These are phyloP conservation scores for Arthrobotrys megalospora DNA, from an alignment of 2,329 filamentous ascomycete genomes.

Conservation along the genomic window DNA sequence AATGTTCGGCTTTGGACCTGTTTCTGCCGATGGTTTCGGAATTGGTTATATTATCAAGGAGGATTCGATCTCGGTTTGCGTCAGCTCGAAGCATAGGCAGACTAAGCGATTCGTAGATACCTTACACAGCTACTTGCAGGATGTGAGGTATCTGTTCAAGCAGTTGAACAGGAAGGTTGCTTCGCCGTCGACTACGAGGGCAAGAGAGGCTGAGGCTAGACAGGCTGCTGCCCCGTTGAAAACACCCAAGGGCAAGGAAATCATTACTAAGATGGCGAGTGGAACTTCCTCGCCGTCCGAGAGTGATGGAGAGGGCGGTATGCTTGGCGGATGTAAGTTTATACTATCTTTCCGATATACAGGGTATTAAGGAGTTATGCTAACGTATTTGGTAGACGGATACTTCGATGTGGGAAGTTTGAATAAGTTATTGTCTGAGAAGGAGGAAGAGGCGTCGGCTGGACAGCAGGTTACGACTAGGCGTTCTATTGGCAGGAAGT, in stretches of 20 bases:
- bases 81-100: conserved; percentile 92
- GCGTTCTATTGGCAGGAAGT: conserved; percentile 63
- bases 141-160: conserved; percentile 86
- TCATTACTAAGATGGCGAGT: conserved; percentile 43
- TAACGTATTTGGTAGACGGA: conserved; percentile 59
- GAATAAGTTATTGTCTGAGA: conserved; percentile 63
- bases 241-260: conserved; percentile 60
- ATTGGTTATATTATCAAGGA: conserved; percentile 99
- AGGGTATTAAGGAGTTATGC: neutral
- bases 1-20: conserved; percentile 97
- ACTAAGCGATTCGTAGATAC: conserved; percentile 91
- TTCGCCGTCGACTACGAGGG: conserved; percentile 73
- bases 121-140: conserved; percentile 88
- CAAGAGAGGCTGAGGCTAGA: conserved; percentile 75
- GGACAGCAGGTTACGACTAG: conserved; percentile 45
- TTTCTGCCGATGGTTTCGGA: conserved; percentile 92
- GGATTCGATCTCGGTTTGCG: conserved; percentile 89
- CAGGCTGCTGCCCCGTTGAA: conserved; percentile 61
- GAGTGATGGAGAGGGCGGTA: conserved; percentile 64
- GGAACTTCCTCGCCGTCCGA: conserved; percentile 60
- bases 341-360: neutral
- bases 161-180: conserved; percentile 75
- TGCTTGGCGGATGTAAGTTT: conserved; percentile 64
- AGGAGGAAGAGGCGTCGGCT: conserved; percentile 61
- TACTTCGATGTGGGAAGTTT: conserved; percentile 65